A percentile compares a stretch with the other conserved stretches of the same genome.
phyloP scores from a whole-genome alignment of 306 rosid genomes.

The Astragalus membranaceus region DNA sequence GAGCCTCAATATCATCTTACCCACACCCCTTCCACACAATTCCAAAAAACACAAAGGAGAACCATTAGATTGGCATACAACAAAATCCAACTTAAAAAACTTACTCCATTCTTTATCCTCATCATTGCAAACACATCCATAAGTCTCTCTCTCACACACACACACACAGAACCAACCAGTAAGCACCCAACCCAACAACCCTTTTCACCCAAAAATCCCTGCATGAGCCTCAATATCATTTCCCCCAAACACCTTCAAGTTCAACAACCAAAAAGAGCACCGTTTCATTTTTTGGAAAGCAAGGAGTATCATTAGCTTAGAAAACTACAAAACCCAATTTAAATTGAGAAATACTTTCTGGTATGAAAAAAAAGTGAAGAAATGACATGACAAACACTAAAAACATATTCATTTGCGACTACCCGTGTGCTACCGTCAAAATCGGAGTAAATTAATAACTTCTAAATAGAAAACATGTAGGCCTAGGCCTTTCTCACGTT shows the following conservation, averaged over 20 bases:
- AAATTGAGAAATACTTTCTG: no score
- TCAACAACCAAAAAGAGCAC: neutral
- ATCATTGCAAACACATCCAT: neutral
- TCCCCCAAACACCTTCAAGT: neutral
- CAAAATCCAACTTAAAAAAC: neutral
- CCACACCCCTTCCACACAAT: conserved; percentile 69
- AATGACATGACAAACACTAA: no score
- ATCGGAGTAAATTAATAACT: no score
- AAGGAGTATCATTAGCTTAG: neutral
- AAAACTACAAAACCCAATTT: neutral
- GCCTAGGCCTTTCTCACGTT: no score
- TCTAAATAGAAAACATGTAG: no score
- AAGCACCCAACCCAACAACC: neutral
- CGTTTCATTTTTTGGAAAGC: neutral
- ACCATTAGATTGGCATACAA: neutral
- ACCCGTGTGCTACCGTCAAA: no score
- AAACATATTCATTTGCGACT: no score
- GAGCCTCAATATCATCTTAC: conserved; percentile 84
- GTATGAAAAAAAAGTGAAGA: no score
- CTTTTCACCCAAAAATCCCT: neutral
- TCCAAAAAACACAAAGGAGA: conserved; percentile 13
- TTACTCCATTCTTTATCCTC: neutral
- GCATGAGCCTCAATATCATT: neutral
- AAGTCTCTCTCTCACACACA: neutral
- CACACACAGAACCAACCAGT: neutral